Evolutionary conservation across 139 green algal genomes (phyloP).

Genomic region (Tetradesmus obliquus): DNA sequence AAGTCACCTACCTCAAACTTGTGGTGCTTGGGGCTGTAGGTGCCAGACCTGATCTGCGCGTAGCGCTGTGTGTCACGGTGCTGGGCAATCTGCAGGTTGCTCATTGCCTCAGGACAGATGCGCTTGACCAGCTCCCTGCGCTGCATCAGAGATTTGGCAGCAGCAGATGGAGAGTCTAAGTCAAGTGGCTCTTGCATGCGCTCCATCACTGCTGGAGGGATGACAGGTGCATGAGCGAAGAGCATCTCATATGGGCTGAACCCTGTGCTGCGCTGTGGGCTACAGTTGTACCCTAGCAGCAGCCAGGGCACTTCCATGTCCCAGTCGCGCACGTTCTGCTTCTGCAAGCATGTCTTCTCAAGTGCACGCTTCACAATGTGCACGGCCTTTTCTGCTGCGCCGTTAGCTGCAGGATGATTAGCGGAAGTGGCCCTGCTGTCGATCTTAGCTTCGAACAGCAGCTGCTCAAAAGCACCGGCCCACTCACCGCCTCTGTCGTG

Average conservation of each 20-base stretch:
- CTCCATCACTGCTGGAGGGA: not conserved
- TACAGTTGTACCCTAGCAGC: too few species aligned
- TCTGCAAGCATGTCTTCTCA: not conserved
- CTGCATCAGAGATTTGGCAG: not conserved
- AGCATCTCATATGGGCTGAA: slow-evolving; percentile 40
- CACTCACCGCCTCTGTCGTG: slow-evolving; percentile 15
- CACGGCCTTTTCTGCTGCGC: not conserved
- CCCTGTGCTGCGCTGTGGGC: not conserved
- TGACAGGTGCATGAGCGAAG: not conserved
- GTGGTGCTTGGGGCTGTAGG: not conserved
- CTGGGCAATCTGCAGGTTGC: slow-evolving; percentile 52
- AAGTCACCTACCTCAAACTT: slow-evolving; percentile 38
- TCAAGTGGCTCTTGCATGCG: not conserved
- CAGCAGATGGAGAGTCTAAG: not conserved
- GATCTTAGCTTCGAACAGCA: not conserved
- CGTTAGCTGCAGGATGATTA: not conserved
- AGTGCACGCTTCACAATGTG: not conserved
- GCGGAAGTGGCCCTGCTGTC: not conserved
- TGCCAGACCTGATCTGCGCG: not conserved
- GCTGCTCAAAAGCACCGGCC: not conserved
- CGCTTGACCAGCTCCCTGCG: not conserved
- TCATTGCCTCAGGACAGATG: not conserved
- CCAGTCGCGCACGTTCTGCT: not conserved
- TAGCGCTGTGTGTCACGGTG: slow-evolving; percentile 46
- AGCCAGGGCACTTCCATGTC: slow-evolving; percentile 31